phyloP scores from a whole-genome alignment of 495 filamentous ascomycete species.

The Sphaerosporella brunnea region DNA sequence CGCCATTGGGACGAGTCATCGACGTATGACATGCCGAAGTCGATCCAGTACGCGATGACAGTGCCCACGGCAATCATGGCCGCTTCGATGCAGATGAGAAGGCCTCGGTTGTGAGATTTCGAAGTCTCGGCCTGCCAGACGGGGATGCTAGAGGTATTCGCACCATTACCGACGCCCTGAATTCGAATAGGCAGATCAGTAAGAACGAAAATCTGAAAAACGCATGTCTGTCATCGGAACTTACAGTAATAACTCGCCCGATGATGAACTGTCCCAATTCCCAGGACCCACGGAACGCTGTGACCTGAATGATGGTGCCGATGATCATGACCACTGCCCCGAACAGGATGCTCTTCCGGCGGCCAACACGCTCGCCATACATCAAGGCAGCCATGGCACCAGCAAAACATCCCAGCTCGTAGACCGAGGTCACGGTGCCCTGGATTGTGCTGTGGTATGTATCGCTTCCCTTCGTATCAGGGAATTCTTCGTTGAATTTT shows the following conservation, averaged over 20 bases:
- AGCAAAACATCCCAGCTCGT: slow-evolving; percentile 48
- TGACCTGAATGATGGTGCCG: slow-evolving; percentile 44
- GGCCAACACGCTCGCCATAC: slow-evolving; percentile 40
- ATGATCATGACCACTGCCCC: slow-evolving; percentile 42
- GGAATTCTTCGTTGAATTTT: slow-evolving; percentile 39
- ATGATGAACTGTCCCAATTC: slow-evolving; percentile 43
- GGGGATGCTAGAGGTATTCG: slow-evolving; percentile 46
- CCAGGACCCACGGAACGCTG: slow-evolving; percentile 32
- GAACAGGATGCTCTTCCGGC: slow-evolving; percentile 39
- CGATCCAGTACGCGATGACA: slow-evolving; percentile 30
- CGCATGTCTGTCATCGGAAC: slow-evolving; percentile 12
- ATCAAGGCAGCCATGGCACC: slow-evolving; percentile 42
- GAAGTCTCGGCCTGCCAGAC: slow-evolving; percentile 50
- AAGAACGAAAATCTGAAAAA: too few species aligned
- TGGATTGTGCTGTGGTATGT: slow-evolving; percentile 31
- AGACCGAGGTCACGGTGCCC: slow-evolving; percentile 46
- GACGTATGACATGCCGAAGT: slow-evolving; percentile 32
- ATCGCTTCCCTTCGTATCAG: slow-evolving; percentile 31
- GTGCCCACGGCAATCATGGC: slow-evolving; percentile 27
- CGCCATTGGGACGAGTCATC: slow-evolving; percentile 30
- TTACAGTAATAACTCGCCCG: slow-evolving; percentile 39
- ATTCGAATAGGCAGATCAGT: too few species aligned
- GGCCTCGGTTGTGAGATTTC: slow-evolving; percentile 30
- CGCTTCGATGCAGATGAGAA: slow-evolving; percentile 27
- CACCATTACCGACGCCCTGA: slow-evolving; percentile 44